A percentile compares a stretch with the other conserved stretches of the same genome.
Conservation (phyloP, 345 rosid genomes). For the Diplotaxis tenuifolia region DNA sequence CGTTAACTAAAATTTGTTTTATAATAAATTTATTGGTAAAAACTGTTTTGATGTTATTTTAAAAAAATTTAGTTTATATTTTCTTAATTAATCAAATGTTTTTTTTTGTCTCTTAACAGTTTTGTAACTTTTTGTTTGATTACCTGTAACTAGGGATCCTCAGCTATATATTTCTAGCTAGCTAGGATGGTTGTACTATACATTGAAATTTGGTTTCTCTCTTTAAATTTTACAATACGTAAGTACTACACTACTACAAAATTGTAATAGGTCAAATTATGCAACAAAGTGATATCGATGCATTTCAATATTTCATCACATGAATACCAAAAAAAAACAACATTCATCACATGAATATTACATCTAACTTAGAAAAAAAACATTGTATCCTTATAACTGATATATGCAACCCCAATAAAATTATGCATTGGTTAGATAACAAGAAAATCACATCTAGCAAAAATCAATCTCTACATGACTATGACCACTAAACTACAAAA, state of each 20-base stretch:
- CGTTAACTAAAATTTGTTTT: too few species aligned
- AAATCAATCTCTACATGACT: background rate
- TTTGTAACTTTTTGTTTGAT: background rate
- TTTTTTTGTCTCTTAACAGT: too few species aligned
- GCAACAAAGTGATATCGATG: background rate
- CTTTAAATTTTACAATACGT: too few species aligned
- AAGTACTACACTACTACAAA: too few species aligned
- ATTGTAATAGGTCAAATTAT: background rate
- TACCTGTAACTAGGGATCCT: background rate
- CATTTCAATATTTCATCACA: constrained; percentile 9
- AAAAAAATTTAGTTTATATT: too few species aligned
- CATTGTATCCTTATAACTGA: background rate
- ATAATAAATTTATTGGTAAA: too few species aligned
- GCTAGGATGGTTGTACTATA: constrained; percentile 3
- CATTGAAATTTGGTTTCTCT: too few species aligned
- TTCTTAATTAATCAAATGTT: too few species aligned
- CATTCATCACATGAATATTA: background rate
- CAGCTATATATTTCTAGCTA: background rate
- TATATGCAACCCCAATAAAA: background rate
- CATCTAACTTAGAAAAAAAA: too few species aligned
- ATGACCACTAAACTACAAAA: background rate
- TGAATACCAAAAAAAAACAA: too few species aligned
- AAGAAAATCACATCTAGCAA: background rate
- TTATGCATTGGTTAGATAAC: background rate
- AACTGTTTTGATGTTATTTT: too few species aligned